Conservation (phyloP, 1,284 basidiomycete genomes). For the Fistulina hepatica region DNA sequence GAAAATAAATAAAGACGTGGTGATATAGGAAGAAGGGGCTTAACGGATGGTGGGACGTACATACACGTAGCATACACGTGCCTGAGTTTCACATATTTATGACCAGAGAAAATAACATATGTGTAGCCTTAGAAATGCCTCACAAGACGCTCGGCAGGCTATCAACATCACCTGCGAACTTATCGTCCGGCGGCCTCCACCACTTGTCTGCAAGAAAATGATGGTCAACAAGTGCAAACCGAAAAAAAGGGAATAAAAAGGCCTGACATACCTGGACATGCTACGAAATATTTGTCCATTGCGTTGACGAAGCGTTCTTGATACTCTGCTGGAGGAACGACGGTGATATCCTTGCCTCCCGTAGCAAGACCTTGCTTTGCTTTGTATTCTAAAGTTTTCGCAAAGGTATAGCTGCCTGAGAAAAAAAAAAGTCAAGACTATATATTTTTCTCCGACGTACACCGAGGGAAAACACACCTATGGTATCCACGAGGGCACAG, state of each 20-base stretch:
- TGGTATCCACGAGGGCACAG: constrained; percentile 72
- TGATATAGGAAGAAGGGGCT: too few species aligned
- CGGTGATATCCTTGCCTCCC: constrained; percentile 53
- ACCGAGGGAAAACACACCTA: constrained; percentile 32
- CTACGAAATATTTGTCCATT: constrained; percentile 58
- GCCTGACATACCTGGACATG: constrained; percentile 47
- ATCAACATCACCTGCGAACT: constrained; percentile 25
- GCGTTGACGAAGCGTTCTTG: constrained; percentile 58
- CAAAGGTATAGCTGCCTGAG: constrained; percentile 61
- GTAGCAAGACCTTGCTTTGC: constrained; percentile 59
- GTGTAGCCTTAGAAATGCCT: too few species aligned
- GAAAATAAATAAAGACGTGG: too few species aligned
- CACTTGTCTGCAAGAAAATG: constrained; percentile 30
- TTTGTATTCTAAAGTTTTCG: constrained; percentile 69
- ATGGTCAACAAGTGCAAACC: neutral
- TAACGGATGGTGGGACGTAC: too few species aligned
- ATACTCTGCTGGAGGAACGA: constrained; percentile 61
- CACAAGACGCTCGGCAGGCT: constrained; percentile 31
- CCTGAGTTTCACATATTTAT: too few species aligned
- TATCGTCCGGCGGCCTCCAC: constrained; percentile 32
- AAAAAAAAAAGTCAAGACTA: neutral
- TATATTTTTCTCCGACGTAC: neutral
- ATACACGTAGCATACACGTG: too few species aligned
- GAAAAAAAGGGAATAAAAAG: neutral
- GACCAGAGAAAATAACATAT: too few species aligned